Evolutionary conservation across 2,329 filamentous ascomycete species (phyloP).

Genomic region (Colletotrichum phormii): DNA sequence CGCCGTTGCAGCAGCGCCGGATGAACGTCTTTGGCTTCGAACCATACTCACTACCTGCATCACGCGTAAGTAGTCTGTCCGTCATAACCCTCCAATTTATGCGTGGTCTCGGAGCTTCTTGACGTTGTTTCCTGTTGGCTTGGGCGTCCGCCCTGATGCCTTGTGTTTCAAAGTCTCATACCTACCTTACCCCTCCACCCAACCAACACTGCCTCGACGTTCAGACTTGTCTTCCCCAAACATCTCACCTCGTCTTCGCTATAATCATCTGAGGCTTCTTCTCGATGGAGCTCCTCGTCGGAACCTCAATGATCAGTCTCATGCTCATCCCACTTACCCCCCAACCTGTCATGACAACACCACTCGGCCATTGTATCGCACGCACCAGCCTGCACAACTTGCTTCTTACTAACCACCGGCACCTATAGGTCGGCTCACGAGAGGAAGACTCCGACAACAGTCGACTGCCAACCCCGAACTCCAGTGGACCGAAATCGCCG

Average conservation of each 20-base stretch:
- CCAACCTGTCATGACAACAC: slow-evolving; percentile 9
- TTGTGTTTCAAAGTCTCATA: slow-evolving; percentile 33
- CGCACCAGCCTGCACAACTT: slow-evolving; percentile 28
- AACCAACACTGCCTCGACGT: slow-evolving; percentile 18
- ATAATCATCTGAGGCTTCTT: background rate
- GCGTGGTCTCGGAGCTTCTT: slow-evolving; percentile 11
- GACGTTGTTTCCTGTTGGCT: slow-evolving; percentile 29
- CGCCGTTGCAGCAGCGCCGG: slow-evolving; percentile 82
- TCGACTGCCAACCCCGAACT: slow-evolving; percentile 72
- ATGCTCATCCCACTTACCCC: slow-evolving; percentile 2
- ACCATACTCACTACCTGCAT: slow-evolving; percentile 87
- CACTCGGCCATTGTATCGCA: slow-evolving; percentile 9
- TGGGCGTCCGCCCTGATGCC: slow-evolving; percentile 11
- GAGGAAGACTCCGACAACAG: slow-evolving; percentile 73
- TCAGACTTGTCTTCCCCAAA: slow-evolving; percentile 12
- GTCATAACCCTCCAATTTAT: slow-evolving; percentile 5
- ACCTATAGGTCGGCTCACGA: slow-evolving; percentile 66
- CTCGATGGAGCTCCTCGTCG: slow-evolving; percentile 22
- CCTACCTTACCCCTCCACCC: slow-evolving; percentile 32
- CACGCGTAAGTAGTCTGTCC: slow-evolving; percentile 72
- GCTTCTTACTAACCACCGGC: slow-evolving; percentile 41
- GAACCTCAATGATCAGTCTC: slow-evolving; percentile 10
- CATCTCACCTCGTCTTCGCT: slow-evolving; percentile 4
- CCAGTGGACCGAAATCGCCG: slow-evolving; percentile 74
- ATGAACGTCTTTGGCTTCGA: slow-evolving; percentile 92